Evolutionary conservation across 106 monocot species (phyloP).

Genomic region (Acanthochlamys bracteata): DNA sequence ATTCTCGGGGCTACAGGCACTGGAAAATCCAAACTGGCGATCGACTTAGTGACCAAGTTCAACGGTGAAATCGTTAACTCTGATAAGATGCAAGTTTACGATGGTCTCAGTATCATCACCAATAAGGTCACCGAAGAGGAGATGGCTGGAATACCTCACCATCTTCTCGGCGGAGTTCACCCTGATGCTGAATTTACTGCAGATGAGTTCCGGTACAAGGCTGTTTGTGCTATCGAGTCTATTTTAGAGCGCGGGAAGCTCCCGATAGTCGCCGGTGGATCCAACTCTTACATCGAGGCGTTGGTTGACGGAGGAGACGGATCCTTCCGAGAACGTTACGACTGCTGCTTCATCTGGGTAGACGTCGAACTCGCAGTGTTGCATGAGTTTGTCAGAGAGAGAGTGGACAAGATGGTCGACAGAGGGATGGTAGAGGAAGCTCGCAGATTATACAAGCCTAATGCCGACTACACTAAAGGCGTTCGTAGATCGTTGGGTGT

Average conservation of each 20-base stretch:
- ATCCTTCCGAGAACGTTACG: constrained; percentile 28
- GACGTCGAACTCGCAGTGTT: constrained; percentile 35
- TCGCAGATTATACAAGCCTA: constrained; percentile 7
- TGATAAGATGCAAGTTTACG: constrained; percentile 73
- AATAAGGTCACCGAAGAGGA: constrained; percentile 62
- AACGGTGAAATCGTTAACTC: constrained; percentile 53
- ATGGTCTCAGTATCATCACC: constrained; percentile 43
- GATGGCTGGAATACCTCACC: constrained; percentile 41
- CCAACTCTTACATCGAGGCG: constrained; percentile 56
- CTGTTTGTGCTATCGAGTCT: constrained; percentile 10
- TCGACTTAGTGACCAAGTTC: constrained; percentile 41
- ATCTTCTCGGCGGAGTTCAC: constrained; percentile 43
- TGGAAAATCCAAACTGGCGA: constrained; percentile 57
- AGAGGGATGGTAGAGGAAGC: constrained; percentile 34
- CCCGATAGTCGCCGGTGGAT: constrained; percentile 63
- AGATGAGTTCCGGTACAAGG: constrained; percentile 25
- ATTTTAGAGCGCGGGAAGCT: constrained; percentile 31
- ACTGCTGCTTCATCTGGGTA: constrained; percentile 57
- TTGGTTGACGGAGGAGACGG: constrained; percentile 28
- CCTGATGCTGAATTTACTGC: constrained; percentile 48
- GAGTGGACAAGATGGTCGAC: constrained; percentile 38
- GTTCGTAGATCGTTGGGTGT: constrained; percentile 34
- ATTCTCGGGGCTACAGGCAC: constrained; percentile 56
- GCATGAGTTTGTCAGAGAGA: constrained; percentile 17
- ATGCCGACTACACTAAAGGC: constrained; percentile 26